A percentile compares a stretch with the other conserved stretches of the same genome.
These are phyloP conservation scores for Endogone sp. DNA, from an alignment of 192 early-diverging fungal genomes.

Conservation along the genomic window DNA sequence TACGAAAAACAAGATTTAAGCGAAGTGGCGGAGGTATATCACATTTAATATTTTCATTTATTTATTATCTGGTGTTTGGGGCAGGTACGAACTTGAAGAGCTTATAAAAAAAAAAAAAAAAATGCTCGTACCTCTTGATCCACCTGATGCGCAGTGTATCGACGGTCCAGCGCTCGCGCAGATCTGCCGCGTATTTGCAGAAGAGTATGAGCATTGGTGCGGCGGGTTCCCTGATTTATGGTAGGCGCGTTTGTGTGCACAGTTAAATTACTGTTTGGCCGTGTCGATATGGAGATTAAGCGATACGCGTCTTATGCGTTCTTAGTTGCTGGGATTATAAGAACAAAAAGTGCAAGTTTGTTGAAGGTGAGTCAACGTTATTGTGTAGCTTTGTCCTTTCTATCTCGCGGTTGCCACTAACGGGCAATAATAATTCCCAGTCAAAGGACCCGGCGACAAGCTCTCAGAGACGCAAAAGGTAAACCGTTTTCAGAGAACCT, in stretches of 20 bases:
- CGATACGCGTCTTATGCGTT: not conserved
- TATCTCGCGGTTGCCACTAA: no score
- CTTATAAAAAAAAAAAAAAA: no score
- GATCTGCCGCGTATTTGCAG: slow-evolving; percentile 55
- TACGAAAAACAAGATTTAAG: slow-evolving; percentile 35
- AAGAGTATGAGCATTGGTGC: slow-evolving; percentile 57
- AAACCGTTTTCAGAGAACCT: no score
- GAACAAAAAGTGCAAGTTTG: slow-evolving; percentile 52
- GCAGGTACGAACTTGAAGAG: no score
- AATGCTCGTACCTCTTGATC: slow-evolving; percentile 6
- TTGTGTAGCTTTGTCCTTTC: not conserved
- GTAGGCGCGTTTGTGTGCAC: no score
- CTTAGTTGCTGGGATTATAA: slow-evolving; percentile 57
- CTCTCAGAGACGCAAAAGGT: slow-evolving; percentile 62
- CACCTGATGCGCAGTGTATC: slow-evolving; percentile 41
- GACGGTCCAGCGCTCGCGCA: slow-evolving; percentile 48
- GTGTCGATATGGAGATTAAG: not conserved
- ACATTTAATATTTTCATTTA: not conserved
- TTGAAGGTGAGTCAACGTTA: slow-evolving; percentile 42
- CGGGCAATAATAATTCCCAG: no score
- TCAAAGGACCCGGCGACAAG: slow-evolving; percentile 68
- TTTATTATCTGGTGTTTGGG: no score
- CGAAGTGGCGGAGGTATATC: slow-evolving; percentile 44
- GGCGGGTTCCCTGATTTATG: slow-evolving; percentile 71
- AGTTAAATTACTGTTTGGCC: not conserved